phyloP scores from a whole-genome alignment of 1,284 basidiomycete species.

The Microbotryum scabiosae region DNA sequence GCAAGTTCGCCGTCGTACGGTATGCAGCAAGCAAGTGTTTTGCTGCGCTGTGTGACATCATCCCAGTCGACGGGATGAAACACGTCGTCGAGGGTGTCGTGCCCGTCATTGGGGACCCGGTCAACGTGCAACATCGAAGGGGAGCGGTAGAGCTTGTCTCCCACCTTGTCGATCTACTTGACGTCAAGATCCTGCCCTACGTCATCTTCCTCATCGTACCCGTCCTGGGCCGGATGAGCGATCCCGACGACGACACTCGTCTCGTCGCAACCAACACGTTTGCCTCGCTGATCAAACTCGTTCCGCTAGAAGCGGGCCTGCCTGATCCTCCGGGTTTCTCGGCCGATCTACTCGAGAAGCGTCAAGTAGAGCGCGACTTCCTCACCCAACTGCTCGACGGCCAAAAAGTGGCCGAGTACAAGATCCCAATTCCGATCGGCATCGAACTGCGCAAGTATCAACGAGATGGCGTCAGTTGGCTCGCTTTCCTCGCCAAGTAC shows the following conservation, averaged over 20 bases:
- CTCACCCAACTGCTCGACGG: slow-evolving; percentile 89
- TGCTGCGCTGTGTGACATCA: slow-evolving; percentile 74
- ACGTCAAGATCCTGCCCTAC: slow-evolving; percentile 91
- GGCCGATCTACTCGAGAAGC: slow-evolving; percentile 73
- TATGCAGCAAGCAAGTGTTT: slow-evolving; percentile 79
- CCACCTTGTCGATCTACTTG: slow-evolving; percentile 82
- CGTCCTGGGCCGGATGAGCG: slow-evolving; percentile 94
- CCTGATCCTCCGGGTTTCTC: slow-evolving; percentile 93
- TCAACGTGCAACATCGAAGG: slow-evolving; percentile 69
- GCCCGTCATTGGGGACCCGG: slow-evolving; percentile 74
- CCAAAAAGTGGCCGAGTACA: slow-evolving; percentile 85
- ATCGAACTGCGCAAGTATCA: slow-evolving; percentile 95
- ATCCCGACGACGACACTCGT: slow-evolving; percentile 81
- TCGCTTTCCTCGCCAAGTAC: slow-evolving; percentile 92
- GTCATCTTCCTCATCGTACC: slow-evolving; percentile 96
- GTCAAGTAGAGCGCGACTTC: slow-evolving; percentile 84
- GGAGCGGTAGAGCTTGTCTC: slow-evolving; percentile 84
- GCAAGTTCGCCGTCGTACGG: slow-evolving; percentile 78
- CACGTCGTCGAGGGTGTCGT: slow-evolving; percentile 77
- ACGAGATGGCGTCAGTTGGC: slow-evolving; percentile 97
- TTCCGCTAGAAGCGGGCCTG: slow-evolving; percentile 92
- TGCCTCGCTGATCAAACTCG: slow-evolving; percentile 97
- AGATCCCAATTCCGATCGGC: slow-evolving; percentile 78
- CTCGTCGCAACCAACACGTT: slow-evolving; percentile 93
- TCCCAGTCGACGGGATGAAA: slow-evolving; percentile 78